Conservation (phyloP, 1,284 basidiomycete species). For the Cryptococcus depauperatus region DNA sequence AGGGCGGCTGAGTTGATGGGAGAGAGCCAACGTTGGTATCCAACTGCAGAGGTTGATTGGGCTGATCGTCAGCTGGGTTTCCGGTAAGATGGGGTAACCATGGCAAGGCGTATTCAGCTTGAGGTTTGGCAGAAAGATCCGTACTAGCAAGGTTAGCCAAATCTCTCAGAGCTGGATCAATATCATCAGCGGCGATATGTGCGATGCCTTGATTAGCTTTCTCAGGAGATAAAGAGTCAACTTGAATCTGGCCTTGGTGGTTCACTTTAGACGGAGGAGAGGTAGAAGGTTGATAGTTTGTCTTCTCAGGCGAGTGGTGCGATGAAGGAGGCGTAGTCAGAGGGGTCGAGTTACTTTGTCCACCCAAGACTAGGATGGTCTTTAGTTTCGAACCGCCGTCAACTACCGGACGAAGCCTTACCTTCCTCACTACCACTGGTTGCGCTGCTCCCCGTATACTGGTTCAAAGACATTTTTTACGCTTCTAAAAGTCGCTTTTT, state of each 20-base stretch:
- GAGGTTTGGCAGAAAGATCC: not conserved
- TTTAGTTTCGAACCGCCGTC: too few species aligned
- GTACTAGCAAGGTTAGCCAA: not conserved
- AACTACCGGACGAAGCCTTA: too few species aligned
- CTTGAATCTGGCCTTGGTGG: not conserved
- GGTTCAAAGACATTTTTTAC: too few species aligned
- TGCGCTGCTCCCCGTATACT: too few species aligned
- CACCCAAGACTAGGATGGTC: too few species aligned
- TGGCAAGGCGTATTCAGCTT: not conserved
- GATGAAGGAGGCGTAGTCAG: not conserved
- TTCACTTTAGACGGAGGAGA: not conserved
- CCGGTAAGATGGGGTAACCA: not conserved
- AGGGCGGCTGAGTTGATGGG: constrained; percentile 3
- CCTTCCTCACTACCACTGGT: too few species aligned
- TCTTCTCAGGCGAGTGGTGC: not conserved
- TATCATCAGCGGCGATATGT: not conserved
- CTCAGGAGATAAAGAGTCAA: not conserved
- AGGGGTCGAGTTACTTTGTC: not conserved
- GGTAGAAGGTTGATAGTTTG: not conserved
- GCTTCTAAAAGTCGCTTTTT: too few species aligned
- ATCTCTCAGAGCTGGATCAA: not conserved
- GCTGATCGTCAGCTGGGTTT: not conserved
- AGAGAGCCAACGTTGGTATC: not conserved
- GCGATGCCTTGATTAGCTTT: not conserved
- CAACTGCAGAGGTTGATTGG: not conserved